A percentile compares a stretch with the other conserved stretches of the same genome.
Conservation (phyloP, 2,329 filamentous ascomycete species). For the Ophiocordyceps unilateralis region DNA sequence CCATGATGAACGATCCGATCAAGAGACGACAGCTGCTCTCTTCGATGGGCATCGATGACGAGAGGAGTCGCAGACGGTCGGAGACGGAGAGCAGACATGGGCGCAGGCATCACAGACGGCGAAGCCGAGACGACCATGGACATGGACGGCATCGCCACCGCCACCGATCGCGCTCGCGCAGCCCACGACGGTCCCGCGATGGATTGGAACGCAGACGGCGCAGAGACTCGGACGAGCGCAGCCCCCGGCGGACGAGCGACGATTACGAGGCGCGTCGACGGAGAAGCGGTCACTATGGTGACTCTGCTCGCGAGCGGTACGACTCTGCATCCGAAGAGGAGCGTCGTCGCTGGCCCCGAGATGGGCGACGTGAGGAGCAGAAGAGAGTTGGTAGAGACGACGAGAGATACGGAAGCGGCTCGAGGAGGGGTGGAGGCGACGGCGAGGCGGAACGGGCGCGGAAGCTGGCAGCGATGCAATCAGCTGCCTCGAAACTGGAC, state of each 20-base stretch:
- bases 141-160: slow-evolving; percentile 14
- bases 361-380: neutral
- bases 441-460: slow-evolving; percentile 41
- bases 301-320: slow-evolving; percentile 5
- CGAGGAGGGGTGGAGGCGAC: neutral
- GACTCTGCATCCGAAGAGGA: neutral
- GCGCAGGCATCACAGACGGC: slow-evolving; percentile 19
- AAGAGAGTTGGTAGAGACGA: neutral
- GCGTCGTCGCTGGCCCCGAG: neutral
- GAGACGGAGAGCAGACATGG: slow-evolving; percentile 18
- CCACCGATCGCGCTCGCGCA: slow-evolving; percentile 22
- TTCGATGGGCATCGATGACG: slow-evolving; percentile 38
- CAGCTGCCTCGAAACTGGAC: slow-evolving; percentile 52
- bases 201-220: slow-evolving; percentile 8
- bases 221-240: slow-evolving; percentile 6
- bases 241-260: slow-evolving; percentile 6
- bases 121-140: slow-evolving; percentile 1
- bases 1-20: slow-evolving; percentile 62
- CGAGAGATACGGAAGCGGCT: neutral
- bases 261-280: slow-evolving; percentile 6
- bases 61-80: slow-evolving; percentile 20
- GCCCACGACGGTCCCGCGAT: slow-evolving; percentile 16
- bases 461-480: slow-evolving; percentile 58
- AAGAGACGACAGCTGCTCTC: slow-evolving; percentile 50
- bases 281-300: slow-evolving; percentile 3